Conservation (phyloP, 805 yeast genomes). For the Metschnikowia reukaufii region DNA sequence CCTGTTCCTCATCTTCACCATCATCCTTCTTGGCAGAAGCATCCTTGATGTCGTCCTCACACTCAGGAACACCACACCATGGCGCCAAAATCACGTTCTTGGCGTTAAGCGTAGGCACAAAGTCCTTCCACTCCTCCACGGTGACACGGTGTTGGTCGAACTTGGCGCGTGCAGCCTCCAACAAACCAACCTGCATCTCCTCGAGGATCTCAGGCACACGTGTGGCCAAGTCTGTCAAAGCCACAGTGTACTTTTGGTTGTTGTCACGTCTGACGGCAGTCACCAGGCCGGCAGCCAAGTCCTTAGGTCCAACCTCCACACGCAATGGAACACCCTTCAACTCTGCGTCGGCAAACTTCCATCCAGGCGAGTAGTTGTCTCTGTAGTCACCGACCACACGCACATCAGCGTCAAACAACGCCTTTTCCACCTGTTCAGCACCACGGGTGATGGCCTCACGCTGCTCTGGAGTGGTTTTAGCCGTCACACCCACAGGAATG, state of each 20-base stretch:
- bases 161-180: conserved; percentile 72
- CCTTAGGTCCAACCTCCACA: conserved; percentile 96
- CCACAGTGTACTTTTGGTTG: conserved; percentile 68
- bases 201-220: conserved; percentile 77
- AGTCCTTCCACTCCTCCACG: conserved; percentile 86
- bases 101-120: conserved; percentile 86
- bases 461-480: conserved; percentile 76
- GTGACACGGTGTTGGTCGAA: conserved; percentile 81
- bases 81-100: conserved; percentile 92
- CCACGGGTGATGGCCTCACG: conserved; percentile 68
- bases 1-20: conserved; percentile 80
- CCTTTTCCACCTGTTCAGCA: conserved; percentile 65
- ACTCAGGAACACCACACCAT: conserved; percentile 93
- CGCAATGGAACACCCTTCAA: conserved; percentile 94
- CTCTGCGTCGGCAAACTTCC: conserved; percentile 98
- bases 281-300: conserved; percentile 74
- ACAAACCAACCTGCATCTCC: conserved; percentile 74
- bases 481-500: conserved; percentile 92
- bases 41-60: conserved; percentile 97
- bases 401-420: conserved; percentile 59
- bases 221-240: conserved; percentile 62
- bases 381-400: conserved; percentile 86
- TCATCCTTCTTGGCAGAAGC: conserved; percentile 78
- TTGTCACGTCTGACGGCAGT: conserved; percentile 92
- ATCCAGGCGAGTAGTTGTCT: conserved; percentile 95